Conservation (phyloP, 345 rosid genomes). For the Eucalyptus lansdowneana region DNA sequence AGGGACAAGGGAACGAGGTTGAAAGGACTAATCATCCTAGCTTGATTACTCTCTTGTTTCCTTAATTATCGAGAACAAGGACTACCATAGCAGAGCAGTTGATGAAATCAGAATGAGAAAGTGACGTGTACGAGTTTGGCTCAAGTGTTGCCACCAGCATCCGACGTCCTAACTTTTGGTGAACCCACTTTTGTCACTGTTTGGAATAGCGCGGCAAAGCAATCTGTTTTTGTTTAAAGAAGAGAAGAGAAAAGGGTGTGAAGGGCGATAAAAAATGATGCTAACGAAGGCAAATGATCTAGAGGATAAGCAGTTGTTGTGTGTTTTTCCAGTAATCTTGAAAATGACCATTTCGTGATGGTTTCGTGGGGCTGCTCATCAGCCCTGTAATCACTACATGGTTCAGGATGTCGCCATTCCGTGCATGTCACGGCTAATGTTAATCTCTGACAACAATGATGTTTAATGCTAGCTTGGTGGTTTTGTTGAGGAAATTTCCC, state of each 20-base stretch:
- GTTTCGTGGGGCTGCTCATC: neutral
- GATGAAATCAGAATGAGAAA: no score
- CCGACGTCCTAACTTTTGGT: neutral
- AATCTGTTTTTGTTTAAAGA: neutral
- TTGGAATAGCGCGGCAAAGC: neutral
- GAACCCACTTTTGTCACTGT: neutral
- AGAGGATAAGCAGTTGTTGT: neutral
- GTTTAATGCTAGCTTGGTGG: fast-evolving
- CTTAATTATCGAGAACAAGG: no score
- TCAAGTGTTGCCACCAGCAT: neutral
- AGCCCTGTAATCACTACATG: neutral
- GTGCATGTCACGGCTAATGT: neutral
- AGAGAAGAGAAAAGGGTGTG: neutral
- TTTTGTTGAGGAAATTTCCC: no score
- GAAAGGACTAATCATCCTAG: no score
- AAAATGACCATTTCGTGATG: neutral
- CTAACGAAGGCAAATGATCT: neutral
- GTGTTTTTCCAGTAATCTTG: neutral
- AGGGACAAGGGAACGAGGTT: no score
- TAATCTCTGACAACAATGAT: neutral
- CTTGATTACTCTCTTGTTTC: no score
- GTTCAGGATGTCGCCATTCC: neutral
- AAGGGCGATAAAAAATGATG: neutral
- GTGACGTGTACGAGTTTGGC: fast-evolving
- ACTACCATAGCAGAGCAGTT: no score